phyloP scores from a whole-genome alignment of 1,284 basidiomycete species.

The Bjerkandera adusta region DNA sequence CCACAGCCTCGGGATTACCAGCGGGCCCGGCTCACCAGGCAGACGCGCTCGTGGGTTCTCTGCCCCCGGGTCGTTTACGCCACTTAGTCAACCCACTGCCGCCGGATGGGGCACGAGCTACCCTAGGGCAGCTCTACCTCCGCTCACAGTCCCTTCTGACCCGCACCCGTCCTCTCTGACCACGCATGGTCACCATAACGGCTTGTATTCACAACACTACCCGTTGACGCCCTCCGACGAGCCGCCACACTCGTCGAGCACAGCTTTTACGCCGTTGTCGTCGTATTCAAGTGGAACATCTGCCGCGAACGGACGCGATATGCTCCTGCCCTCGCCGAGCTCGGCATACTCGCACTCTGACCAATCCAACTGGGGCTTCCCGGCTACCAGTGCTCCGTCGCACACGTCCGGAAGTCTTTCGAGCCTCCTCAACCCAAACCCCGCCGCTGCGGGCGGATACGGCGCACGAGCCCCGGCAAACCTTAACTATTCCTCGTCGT shows the following conservation, averaged over 20 bases:
- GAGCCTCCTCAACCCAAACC: conserved; percentile 73
- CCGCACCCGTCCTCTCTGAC: conserved; percentile 49
- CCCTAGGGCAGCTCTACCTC: conserved; percentile 67
- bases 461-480: conserved; percentile 45
- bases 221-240: conserved; percentile 67
- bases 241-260: conserved; percentile 44
- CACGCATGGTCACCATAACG: conserved; percentile 36
- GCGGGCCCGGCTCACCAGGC: conserved; percentile 40
- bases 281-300: conserved; percentile 41
- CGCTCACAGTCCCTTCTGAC: conserved; percentile 78
- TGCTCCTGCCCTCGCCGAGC: conserved; percentile 44
- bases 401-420: conserved; percentile 70
- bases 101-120: conserved; percentile 59
- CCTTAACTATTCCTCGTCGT: conserved; percentile 64
- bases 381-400: conserved; percentile 51
- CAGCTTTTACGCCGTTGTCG: conserved; percentile 53
- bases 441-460: conserved; percentile 42
- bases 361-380: conserved; percentile 61
- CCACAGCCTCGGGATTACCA: conserved; percentile 57
- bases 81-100: conserved; percentile 53
- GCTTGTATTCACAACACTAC: conserved; percentile 55
- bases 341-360: conserved; percentile 58
- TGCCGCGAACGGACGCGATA: conserved; percentile 18
- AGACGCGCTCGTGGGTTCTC: conserved; percentile 73
- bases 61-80: conserved; percentile 73